These are phyloP conservation scores for Colletotrichum karsti DNA, from an alignment of 2,329 filamentous ascomycete species.

Conservation along the genomic window DNA sequence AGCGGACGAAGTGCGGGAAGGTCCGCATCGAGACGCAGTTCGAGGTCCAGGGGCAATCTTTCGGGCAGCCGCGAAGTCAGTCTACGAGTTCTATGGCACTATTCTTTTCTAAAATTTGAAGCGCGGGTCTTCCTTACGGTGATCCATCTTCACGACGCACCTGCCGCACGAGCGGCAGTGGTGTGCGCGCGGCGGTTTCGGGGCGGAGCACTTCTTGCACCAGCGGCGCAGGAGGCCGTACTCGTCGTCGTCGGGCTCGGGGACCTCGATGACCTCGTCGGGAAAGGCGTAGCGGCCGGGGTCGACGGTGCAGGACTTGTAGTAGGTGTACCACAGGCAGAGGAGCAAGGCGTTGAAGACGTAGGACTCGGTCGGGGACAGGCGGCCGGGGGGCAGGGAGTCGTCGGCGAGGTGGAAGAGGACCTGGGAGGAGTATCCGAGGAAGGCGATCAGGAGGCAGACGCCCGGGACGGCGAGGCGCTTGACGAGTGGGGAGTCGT, in stretches of 20 bases:
- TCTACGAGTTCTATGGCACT: too few relatives aligned
- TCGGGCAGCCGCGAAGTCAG: slow-evolving; percentile 56
- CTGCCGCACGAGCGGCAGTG: slow-evolving; percentile 81
- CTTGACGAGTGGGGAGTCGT: slow-evolving; percentile 51
- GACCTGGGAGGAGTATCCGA: slow-evolving; percentile 77
- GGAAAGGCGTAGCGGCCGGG: slow-evolving; percentile 63
- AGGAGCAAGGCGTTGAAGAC: slow-evolving; percentile 73
- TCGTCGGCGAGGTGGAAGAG: slow-evolving; percentile 69
- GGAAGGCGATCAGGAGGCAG: slow-evolving; percentile 71
- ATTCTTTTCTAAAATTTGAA: too few relatives aligned
- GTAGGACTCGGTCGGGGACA: slow-evolving; percentile 63
- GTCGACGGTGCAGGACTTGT: slow-evolving; percentile 64
- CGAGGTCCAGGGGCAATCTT: slow-evolving; percentile 82
- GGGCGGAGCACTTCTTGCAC: slow-evolving; percentile 79
- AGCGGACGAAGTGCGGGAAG: slow-evolving; percentile 84
- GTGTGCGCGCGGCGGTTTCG: slow-evolving; percentile 81
- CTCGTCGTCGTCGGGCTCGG: slow-evolving; percentile 37
- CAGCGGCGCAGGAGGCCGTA: slow-evolving; percentile 53
- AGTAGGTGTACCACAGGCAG: slow-evolving; percentile 76
- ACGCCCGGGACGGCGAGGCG: slow-evolving; percentile 75
- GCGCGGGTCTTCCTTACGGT: background rate
- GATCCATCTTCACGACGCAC: slow-evolving; percentile 69
- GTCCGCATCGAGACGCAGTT: slow-evolving; percentile 87
- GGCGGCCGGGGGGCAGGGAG: slow-evolving; percentile 65
- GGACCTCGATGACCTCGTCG: slow-evolving; percentile 41